Evolutionary conservation across 139 green algal genomes (phyloP).

Genomic region (Picochlorum sp.): DNA sequence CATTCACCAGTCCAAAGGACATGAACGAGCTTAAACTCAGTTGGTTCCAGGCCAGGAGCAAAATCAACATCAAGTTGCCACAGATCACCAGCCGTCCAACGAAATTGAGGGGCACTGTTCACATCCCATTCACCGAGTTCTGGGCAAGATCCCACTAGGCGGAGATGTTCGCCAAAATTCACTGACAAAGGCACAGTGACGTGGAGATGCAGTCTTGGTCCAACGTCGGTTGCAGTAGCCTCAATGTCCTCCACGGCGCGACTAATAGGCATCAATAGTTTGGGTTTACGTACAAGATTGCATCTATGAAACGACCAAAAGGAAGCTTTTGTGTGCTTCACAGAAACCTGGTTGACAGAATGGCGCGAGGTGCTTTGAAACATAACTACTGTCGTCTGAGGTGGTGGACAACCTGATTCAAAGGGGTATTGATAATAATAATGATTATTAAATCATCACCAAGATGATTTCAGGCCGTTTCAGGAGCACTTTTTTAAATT

Average conservation of each 20-base stretch:
- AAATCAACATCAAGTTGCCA: slow-evolving; percentile 9
- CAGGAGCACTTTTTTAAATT: no score
- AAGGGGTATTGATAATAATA: no score
- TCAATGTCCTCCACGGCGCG: slow-evolving; percentile 11
- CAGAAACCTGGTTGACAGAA: no score
- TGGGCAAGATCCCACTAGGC: neutral
- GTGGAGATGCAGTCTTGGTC: neutral
- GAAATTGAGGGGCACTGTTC: neutral
- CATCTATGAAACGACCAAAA: no score
- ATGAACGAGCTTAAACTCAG: slow-evolving; percentile 21
- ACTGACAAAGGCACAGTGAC: neutral
- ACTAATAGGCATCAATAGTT: no score
- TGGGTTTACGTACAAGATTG: no score
- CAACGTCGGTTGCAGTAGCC: neutral
- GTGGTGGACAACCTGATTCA: no score
- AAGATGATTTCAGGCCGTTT: no score
- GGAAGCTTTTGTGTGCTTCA: no score
- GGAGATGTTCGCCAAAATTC: slow-evolving; percentile 13
- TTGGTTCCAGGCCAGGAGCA: neutral
- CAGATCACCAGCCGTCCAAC: slow-evolving; percentile 7
- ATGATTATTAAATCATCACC: no score
- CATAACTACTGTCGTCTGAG: no score
- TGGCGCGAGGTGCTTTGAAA: no score
- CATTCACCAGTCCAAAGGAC: neutral
- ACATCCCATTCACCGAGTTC: slow-evolving; percentile 11